Conservation (phyloP, 108 stramenopile genomes). For the Aurantiochytrium sp. region DNA sequence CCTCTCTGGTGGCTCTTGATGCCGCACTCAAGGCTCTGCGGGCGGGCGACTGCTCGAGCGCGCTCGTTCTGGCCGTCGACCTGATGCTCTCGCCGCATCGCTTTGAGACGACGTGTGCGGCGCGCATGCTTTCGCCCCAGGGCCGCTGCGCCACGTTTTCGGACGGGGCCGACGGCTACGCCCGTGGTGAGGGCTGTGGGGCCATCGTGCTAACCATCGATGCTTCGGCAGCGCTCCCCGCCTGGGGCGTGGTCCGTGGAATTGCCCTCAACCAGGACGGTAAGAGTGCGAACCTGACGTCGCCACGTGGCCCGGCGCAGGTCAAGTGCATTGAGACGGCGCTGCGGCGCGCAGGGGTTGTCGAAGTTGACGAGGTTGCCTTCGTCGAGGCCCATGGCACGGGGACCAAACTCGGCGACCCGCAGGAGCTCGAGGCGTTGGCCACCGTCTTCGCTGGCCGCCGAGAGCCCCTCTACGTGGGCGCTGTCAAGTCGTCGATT, state of each 20-base stretch:
- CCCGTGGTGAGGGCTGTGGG: constrained; percentile 33
- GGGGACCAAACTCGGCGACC: constrained; percentile 32
- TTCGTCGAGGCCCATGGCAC: constrained; percentile 34
- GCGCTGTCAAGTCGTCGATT: constrained; percentile 35
- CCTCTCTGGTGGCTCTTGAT: not conserved
- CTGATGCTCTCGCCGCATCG: constrained; percentile 19
- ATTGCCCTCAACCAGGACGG: constrained; percentile 24
- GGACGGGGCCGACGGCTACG: constrained; percentile 35
- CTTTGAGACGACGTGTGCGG: not conserved
- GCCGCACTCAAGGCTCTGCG: not conserved
- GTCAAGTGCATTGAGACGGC: not conserved
- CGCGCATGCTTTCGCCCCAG: constrained; percentile 32
- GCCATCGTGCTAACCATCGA: not conserved
- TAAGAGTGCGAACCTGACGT: not conserved
- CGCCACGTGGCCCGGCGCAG: not conserved
- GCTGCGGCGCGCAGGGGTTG: not conserved
- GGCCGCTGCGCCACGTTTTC: constrained; percentile 10
- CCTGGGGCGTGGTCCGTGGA: not conserved
- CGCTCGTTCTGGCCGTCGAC: constrained; percentile 31
- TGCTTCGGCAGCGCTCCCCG: not conserved
- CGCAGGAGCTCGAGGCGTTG: constrained; percentile 31
- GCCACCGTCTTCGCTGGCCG: not conserved
- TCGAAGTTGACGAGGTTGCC: not conserved
- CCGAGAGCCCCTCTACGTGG: not conserved
- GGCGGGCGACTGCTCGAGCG: not conserved